These are phyloP conservation scores for Phytophthora vignae DNA, from an alignment of 352 stramenopile genomes.

Conservation along the genomic window DNA sequence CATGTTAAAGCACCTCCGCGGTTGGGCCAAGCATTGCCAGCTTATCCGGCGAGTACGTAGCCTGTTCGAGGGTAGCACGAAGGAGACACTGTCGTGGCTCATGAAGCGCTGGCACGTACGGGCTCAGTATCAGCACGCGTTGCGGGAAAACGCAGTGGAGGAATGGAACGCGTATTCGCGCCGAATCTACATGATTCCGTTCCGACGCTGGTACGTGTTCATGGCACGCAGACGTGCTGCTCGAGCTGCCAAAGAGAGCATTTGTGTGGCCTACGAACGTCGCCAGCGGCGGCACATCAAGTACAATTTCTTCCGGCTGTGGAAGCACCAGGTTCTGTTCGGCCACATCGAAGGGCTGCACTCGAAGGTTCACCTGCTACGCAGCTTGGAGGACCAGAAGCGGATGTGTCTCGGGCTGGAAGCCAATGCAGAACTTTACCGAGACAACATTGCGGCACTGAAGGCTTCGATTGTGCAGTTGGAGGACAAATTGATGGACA, in stretches of 20 bases:
- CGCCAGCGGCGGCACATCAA: conserved; percentile 67
- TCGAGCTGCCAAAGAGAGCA: conserved; percentile 62
- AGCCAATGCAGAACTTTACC: conserved; percentile 61
- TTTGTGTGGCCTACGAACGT: conserved; percentile 76
- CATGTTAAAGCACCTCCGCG: conserved; percentile 62
- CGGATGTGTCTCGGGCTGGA: conserved; percentile 74
- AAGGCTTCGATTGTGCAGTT: conserved; percentile 64
- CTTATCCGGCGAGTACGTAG: conserved; percentile 65
- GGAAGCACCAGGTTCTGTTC: conserved; percentile 83
- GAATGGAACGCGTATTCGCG: conserved; percentile 70
- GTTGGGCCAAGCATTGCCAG: conserved; percentile 57
- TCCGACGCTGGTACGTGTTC: conserved; percentile 73
- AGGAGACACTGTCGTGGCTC: conserved; percentile 46
- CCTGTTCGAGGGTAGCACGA: conserved; percentile 72
- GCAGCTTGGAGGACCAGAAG: conserved; percentile 81
- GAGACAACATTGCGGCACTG: conserved; percentile 68
- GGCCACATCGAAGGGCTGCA: conserved; percentile 74
- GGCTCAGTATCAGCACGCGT: conserved; percentile 60
- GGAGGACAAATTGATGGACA: conserved; percentile 63
- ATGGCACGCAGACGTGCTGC: conserved; percentile 43
- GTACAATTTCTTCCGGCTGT: conserved; percentile 85
- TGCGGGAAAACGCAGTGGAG: conserved; percentile 60
- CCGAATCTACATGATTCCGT: conserved; percentile 77
- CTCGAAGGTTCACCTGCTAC: conserved; percentile 69
- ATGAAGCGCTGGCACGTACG: conserved; percentile 61